Percentiles rank a stretch among this genome's conserved stretches.
Evolutionary conservation across 352 stramenopile genomes (phyloP).

Genomic region (Phytopythium aichiense): DNA sequence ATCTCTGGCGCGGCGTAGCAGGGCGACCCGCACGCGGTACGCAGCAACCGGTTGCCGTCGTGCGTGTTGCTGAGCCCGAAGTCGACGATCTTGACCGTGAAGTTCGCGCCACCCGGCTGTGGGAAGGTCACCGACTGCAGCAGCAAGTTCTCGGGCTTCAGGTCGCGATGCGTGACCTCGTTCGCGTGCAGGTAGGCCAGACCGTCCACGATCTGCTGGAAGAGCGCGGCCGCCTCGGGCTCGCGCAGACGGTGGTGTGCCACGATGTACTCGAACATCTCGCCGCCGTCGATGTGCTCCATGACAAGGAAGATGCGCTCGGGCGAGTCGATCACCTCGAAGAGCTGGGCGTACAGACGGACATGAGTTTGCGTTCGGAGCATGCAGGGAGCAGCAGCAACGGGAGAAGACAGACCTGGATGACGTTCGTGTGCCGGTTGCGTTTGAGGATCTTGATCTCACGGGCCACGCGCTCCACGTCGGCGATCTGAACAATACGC

Average conservation of each 20-base stretch:
- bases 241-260: conserved; percentile 83
- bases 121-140: conserved; percentile 49
- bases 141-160: conserved; percentile 92
- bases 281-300: conserved; percentile 88
- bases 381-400: no score
- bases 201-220: conserved; percentile 90
- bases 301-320: conserved; percentile 92
- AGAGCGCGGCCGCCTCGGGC: conserved; percentile 71
- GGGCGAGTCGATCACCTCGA: conserved; percentile 83
- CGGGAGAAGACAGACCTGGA: conserved; percentile 41
- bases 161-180: conserved; percentile 86
- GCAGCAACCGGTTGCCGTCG: conserved; percentile 68
- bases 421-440: conserved; percentile 87
- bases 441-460: conserved; percentile 95
- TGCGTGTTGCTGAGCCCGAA: conserved; percentile 92
- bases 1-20: conserved; percentile 93
- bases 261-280: conserved; percentile 97
- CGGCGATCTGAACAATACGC: conserved; percentile 82
- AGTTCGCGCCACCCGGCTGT: conserved; percentile 7
- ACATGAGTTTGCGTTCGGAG: no score
- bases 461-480: conserved; percentile 87
- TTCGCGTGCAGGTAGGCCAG: conserved; percentile 89
- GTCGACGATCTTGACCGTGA: conserved; percentile 89
- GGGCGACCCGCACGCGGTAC: conserved; percentile 89
- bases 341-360: conserved; percentile 12